phyloP scores from a whole-genome alignment of 169 alveolate genomes.

The Eimeria sp. region DNA sequence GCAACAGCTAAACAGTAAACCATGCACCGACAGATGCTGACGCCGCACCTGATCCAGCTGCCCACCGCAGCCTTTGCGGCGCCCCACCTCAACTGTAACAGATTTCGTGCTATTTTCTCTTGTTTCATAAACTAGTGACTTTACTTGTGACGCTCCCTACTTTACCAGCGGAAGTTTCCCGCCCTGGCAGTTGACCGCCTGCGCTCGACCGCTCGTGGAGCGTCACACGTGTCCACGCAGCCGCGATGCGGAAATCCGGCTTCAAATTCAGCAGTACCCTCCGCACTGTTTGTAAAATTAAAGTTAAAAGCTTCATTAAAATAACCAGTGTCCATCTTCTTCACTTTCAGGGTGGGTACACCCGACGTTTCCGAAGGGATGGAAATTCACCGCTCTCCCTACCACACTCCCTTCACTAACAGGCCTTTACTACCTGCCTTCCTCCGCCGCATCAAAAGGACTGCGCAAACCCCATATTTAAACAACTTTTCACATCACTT shows the following conservation, averaged over 20 bases:
- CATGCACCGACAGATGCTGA: slow-evolving; percentile 59
- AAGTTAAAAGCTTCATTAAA: background rate
- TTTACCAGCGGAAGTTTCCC: background rate
- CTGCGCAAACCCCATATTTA: too few species aligned
- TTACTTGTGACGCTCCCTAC: background rate
- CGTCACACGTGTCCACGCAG: slow-evolving; percentile 34
- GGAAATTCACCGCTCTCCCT: background rate
- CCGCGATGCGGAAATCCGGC: background rate
- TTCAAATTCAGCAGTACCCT: background rate
- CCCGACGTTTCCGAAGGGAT: background rate
- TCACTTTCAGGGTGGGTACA: background rate
- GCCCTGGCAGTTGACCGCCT: background rate
- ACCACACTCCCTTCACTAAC: background rate
- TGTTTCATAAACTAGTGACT: background rate
- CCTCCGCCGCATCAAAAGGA: background rate
- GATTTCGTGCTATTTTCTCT: background rate
- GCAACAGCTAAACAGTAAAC: slow-evolving; percentile 25
- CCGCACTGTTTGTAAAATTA: background rate
- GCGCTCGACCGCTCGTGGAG: slow-evolving; percentile 8
- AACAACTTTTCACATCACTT: too few species aligned
- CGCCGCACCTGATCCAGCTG: slow-evolving; percentile 77
- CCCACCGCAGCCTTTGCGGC: slow-evolving; percentile 41
- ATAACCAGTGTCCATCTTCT: background rate
- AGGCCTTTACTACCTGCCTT: background rate
- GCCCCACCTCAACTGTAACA: background rate